Base-by-base conservation (phyloP, 352 stramenopile species). In the Saprolegnia diclina region DNA sequence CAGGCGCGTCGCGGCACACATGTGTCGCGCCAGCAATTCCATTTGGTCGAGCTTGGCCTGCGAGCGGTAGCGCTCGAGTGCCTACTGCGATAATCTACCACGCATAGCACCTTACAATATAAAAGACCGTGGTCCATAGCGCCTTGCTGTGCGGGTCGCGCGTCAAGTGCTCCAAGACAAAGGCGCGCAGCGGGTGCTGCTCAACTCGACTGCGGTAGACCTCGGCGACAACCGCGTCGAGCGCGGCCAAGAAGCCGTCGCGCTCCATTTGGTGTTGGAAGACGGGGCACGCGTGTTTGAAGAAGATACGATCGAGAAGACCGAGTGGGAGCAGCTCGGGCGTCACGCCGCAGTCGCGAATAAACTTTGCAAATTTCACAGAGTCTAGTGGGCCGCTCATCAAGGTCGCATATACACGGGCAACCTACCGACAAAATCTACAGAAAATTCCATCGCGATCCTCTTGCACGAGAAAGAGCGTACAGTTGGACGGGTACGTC, bases 311-410 rank as follows among this genome's bases (percentile, higher is more conserved):
- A 46, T 69, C 63, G 29, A 69, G 45, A 5, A 45, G 21, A 11
- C 83, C 85, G 24, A 92, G 79, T n/a, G 63, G 74, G 4, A 92
- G 66, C 4, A 72, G 56, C 7, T 68, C 59, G 0, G 85, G 83
- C 29, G 89, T 78, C 0, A 90, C 66, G 0, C 71, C 71, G 44
- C 80, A 83, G 59, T 91, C 83, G 2, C 84, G 84, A 13, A 92
- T 61, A 9, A 91, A 67, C 46, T 89, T 89, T 62, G 80, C 85
- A 70, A 92, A 92, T 56, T 92, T 92, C 68, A 91, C 78, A 54
- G 83, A 83, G 56, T 92, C 85, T 24, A 90, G 74, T 0, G 75
- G 62, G 18, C 13, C 13, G 11, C 24, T 59, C n/a, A 59, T 11
- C 3, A 42, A 13, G 42, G 13, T 48, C 52, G 11, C 35, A 54